Evolutionary conservation across 1,284 basidiomycete genomes (phyloP), one percentile per base, ranked within the genome.

Genomic region (Apiotrichum gracile): DNA sequence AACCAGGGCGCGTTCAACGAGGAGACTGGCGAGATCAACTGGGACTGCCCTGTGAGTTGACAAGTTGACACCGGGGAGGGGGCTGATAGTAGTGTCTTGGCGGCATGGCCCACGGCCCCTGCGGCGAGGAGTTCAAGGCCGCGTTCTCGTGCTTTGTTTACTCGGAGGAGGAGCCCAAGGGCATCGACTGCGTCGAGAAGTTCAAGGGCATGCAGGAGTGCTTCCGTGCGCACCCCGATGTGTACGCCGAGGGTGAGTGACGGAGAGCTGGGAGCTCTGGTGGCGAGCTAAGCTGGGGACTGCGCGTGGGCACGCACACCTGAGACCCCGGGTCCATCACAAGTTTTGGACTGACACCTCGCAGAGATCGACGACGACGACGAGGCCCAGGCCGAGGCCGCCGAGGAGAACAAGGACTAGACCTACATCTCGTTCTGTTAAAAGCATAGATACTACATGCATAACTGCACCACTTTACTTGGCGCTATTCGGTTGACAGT

Each of bases 181-280:
- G 94, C 10, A 88, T 97, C 54, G 88, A 98, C 66, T 99, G 94
- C 65, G 88, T 99, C 21, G 96, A 97, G 64, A 91, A 89, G 78
- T 99, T 99, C 82, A 88, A 92, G 78, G 83, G 78, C 19, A 99
- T 98, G 94, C 94, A 99, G 76, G 86, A 88, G 61, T 99, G 94
- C 80, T 98, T 99, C 81, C 83, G 91, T 65, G 85, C 84, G 63
- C 90, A 98, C 75, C 96, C 94, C 0, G 94, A 97, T 33, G 81
- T 91, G 33, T 98, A 98, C 73, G 91, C 86, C 26, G 89, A 92
- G 67, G 93, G 91, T 91, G 68, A 69, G 77, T 70, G 9, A 5
- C n/a, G 10, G 26, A 10, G 26, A n/a, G 12, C 26, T 17, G 24
- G 25, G 9, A 16, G 7, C 17, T 3, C 10, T 17, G 16, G 34